Evolutionary conservation across 1,284 basidiomycete species (phyloP).

Genomic region (Austropuccinia psidii): DNA sequence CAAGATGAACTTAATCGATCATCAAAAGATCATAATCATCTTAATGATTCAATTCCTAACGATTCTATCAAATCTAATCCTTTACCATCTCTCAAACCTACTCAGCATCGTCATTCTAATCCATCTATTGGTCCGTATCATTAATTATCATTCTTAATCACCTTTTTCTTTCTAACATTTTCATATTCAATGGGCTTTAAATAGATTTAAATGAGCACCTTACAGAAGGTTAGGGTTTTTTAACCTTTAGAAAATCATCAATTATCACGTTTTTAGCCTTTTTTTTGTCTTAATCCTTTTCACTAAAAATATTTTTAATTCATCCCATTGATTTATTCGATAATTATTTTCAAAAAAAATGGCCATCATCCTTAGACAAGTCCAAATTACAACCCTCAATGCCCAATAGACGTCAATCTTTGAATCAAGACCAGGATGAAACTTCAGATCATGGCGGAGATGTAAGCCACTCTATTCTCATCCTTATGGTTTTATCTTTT

Average conservation of each 20-base stretch:
- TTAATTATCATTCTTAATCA: background rate
- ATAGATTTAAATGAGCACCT: conserved; percentile 1
- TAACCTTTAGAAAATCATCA: no score
- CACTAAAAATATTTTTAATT: no score
- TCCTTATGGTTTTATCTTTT: background rate
- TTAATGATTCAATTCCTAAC: background rate
- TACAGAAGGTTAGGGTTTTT: conserved; percentile 6
- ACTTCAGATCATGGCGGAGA: conserved; percentile 30
- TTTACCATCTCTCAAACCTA: no score
- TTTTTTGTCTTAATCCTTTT: background rate
- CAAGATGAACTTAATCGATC: conserved; percentile 9
- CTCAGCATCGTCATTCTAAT: no score
- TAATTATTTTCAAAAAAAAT: background rate
- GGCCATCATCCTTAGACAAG: conserved; percentile 27
- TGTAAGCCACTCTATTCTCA: background rate
- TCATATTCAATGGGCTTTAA: background rate
- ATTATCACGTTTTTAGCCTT: background rate
- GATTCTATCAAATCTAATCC: background rate
- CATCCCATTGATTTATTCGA: background rate
- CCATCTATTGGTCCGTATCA: no score
- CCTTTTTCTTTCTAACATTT: background rate
- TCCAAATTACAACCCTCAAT: no score
- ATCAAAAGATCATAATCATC: background rate
- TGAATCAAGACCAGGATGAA: conserved; percentile 8
- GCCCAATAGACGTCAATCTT: background rate